Conservation (phyloP, 306 rosid species). For the Oemleria cerasiformis region DNA sequence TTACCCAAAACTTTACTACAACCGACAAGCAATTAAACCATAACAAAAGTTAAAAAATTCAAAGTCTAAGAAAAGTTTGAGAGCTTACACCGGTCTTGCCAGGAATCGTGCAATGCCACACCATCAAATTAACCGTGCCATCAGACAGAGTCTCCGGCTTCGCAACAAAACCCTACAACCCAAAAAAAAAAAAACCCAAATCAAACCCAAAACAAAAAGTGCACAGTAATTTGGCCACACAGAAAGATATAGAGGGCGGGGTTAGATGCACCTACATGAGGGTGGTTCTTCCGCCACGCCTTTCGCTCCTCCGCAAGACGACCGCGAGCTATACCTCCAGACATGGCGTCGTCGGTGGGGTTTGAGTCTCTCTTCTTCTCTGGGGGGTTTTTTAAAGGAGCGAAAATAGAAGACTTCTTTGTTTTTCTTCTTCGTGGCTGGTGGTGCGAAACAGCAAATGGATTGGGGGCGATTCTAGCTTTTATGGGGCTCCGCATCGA, state of each 20-base stretch:
- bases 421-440: not conserved
- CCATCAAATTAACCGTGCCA: constrained; percentile 88
- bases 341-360: constrained; percentile 17
- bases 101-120: constrained; percentile 95
- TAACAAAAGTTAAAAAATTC: not conserved
- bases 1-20: not conserved
- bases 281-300: constrained; percentile 94
- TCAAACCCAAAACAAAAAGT: not conserved
- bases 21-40: not conserved
- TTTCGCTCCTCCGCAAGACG: constrained; percentile 89
- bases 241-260: not conserved
- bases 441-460: not conserved
- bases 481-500: constrained; percentile 3
- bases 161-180: constrained; percentile 85
- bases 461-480: constrained; percentile 5
- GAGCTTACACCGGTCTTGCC: constrained; percentile 74
- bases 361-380: not conserved
- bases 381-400: not conserved
- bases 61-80: not conserved
- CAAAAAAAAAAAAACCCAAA: not conserved
- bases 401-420: not conserved
- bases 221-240: not conserved
- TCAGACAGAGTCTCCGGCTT: constrained; percentile 80
- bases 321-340: constrained; percentile 87
- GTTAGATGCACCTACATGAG: constrained; percentile 60